Evolutionary conservation across 139 green algal species (phyloP).

Genomic region (Bryopsis sp.): DNA sequence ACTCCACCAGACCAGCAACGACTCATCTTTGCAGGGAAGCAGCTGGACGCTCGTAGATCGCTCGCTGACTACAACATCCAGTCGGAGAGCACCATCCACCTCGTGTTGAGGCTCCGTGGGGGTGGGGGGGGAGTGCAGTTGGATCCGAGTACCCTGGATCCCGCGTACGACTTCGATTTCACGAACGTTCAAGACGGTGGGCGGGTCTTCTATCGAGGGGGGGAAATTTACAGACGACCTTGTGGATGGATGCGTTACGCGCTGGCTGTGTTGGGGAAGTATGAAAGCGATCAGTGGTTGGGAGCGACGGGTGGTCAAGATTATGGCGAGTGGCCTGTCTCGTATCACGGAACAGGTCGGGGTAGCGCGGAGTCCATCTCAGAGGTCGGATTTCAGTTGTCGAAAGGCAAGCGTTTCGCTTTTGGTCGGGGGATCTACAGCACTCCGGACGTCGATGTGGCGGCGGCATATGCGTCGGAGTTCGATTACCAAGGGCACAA

Average conservation of each 20-base stretch:
- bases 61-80: constrained; percentile 78
- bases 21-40: constrained; percentile 81
- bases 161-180: constrained; percentile 21
- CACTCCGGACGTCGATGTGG: neutral
- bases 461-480: neutral
- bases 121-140: constrained; percentile 52
- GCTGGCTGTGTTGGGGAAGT: neutral
- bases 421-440: constrained; percentile 9
- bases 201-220: constrained; percentile 12
- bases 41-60: constrained; percentile 72
- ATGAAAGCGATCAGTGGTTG: neutral
- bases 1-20: constrained; percentile 79
- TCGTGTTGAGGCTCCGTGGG: constrained; percentile 55
- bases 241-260: constrained; percentile 7
- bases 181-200: constrained; percentile 13
- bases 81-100: constrained; percentile 38
- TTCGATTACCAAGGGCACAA: neutral
- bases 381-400: neutral
- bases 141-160: neutral
- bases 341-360: neutral
- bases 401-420: neutral
- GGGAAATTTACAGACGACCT: constrained; percentile 19
- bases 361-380: neutral
- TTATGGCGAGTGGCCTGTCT: constrained; percentile 10
- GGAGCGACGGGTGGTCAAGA: neutral